A percentile compares a stretch with the other conserved stretches of the same genome.
These are phyloP conservation scores for Solanum rostratum DNA, from an alignment of 257 asterid genomes.

Conservation along the genomic window DNA sequence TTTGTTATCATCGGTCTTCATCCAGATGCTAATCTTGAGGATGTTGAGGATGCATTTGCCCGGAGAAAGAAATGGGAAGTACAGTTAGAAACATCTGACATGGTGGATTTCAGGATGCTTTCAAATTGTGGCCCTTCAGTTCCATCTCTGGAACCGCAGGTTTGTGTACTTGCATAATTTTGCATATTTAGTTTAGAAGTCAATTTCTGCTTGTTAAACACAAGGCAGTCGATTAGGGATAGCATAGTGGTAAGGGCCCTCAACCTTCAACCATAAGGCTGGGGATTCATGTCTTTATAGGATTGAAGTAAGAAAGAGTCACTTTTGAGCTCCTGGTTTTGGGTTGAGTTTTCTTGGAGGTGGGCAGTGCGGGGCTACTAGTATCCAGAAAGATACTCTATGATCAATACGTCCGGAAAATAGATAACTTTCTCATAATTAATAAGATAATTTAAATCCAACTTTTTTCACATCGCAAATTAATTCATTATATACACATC, in stretches of 20 bases:
- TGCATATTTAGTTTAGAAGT: background rate
- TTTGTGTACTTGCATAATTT: conserved; percentile 23
- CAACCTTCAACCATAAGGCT: background rate
- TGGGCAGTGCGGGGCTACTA: background rate
- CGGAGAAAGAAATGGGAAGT: conserved; percentile 54
- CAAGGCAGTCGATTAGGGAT: background rate
- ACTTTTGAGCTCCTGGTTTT: background rate
- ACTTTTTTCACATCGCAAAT: background rate
- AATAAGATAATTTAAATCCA: background rate
- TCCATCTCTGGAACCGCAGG: conserved; percentile 83
- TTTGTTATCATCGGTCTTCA: conserved; percentile 74
- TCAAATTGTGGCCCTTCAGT: conserved; percentile 34
- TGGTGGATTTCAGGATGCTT: conserved; percentile 20
- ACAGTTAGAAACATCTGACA: conserved; percentile 34
- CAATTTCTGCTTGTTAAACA: background rate
- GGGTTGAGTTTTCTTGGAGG: background rate
- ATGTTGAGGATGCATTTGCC: conserved; percentile 65
- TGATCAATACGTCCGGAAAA: background rate
- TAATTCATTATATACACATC: background rate
- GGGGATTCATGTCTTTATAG: background rate
- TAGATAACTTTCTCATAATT: background rate
- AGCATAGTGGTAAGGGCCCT: background rate
- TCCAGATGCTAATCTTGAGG: conserved; percentile 77
- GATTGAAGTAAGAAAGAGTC: background rate
- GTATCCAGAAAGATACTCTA: background rate